Percentiles rank a stretch among this genome's conserved stretches.
phyloP scores from a whole-genome alignment of 768 basidiomycete species.

The Rhodotorula paludigena region DNA sequence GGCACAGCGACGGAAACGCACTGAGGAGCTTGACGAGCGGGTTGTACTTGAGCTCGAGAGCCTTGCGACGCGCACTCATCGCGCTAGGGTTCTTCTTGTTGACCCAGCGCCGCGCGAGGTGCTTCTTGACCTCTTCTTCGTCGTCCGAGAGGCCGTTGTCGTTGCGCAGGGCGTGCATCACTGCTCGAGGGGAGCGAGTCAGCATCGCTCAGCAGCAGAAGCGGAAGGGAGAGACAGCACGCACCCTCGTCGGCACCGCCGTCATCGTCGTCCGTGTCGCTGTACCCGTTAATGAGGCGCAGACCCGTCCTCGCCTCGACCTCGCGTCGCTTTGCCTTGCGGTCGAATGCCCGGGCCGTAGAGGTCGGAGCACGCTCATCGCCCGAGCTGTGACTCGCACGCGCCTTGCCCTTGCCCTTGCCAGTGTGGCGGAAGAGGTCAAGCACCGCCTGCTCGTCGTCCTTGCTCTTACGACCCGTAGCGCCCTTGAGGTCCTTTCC shows the following conservation, averaged over 20 bases:
- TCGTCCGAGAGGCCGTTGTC: background rate
- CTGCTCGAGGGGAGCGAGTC: background rate
- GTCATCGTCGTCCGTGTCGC: background rate
- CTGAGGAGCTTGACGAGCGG: slow-evolving; percentile 27
- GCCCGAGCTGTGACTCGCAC: background rate
- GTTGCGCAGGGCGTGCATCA: background rate
- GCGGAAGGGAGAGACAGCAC: background rate
- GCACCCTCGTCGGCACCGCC: slow-evolving; percentile 1
- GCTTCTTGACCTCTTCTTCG: background rate
- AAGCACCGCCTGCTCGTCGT: background rate
- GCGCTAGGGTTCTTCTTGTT: slow-evolving; percentile 6
- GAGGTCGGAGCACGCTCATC: no score
- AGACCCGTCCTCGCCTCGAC: background rate
- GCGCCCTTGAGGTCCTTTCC: background rate
- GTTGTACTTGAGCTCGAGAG: slow-evolving; percentile 16
- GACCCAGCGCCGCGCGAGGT: slow-evolving; percentile 28
- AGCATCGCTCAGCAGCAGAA: background rate
- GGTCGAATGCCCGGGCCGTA: background rate
- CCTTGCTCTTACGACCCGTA: background rate
- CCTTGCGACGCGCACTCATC: slow-evolving; percentile 4
- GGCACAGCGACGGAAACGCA: background rate
- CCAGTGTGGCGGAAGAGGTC: background rate
- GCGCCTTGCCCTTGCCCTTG: background rate
- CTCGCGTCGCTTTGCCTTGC: background rate
- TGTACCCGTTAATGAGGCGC: background rate